Conservation (phyloP, 176 grass and related monocot genomes). For the Lolium multiflorum region DNA sequence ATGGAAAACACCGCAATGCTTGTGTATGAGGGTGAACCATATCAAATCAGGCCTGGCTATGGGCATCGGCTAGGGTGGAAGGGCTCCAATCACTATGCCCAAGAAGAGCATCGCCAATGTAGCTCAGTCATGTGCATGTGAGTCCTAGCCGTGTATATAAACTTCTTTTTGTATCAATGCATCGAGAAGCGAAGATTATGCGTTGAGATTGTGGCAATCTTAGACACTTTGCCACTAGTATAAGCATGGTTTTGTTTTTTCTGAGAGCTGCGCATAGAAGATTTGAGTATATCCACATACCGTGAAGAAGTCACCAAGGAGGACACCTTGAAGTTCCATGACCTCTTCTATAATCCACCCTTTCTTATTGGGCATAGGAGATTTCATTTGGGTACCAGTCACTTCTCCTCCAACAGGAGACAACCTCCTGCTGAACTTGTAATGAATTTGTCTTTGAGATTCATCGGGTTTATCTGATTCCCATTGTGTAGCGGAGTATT, state of each 20-base stretch:
- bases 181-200: neutral
- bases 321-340: constrained; percentile 81
- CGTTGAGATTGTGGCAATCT: neutral
- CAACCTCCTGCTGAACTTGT: constrained; percentile 76
- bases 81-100: neutral
- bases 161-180: neutral
- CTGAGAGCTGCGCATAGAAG: neutral
- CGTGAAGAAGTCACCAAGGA: constrained; percentile 91
- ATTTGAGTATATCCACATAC: constrained; percentile 52
- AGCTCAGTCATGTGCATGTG: neutral
- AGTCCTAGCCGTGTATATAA: neutral
- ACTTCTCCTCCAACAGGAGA: constrained; percentile 79
- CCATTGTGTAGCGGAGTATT: constrained; percentile 76
- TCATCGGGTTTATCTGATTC: constrained; percentile 69
- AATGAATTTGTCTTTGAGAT: constrained; percentile 76
- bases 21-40: neutral
- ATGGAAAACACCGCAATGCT: neutral
- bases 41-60: neutral
- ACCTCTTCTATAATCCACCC: constrained; percentile 95
- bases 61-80: neutral
- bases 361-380: constrained; percentile 68
- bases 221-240: neutral
- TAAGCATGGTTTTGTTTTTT: constrained; percentile 19
- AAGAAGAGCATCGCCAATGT: neutral
- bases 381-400: constrained; percentile 79